phyloP scores from a whole-genome alignment of 495 filamentous ascomycete genomes.

The Corynascus novoguineensis region DNA sequence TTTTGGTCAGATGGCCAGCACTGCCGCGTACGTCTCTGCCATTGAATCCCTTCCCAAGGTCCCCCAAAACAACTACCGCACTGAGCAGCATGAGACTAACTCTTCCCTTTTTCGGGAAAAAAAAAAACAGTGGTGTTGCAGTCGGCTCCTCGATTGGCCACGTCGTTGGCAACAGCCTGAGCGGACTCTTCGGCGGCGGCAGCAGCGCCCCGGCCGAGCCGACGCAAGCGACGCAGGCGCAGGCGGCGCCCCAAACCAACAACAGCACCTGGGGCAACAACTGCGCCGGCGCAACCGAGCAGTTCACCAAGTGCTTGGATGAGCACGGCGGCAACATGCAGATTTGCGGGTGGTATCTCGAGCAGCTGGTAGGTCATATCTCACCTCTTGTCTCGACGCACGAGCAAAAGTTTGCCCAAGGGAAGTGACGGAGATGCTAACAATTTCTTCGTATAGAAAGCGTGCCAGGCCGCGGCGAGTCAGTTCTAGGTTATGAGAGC shows the following conservation, averaged over 20 bases:
- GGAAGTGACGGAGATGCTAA: slow-evolving; percentile 10
- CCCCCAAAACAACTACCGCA: slow-evolving; percentile 3
- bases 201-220: slow-evolving; percentile 56
- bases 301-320: slow-evolving; percentile 93
- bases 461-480: slow-evolving; percentile 84
- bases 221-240: slow-evolving; percentile 34
- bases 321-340: slow-evolving; percentile 88
- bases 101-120: neutral
- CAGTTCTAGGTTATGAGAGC: slow-evolving; percentile 58
- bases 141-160: slow-evolving; percentile 93
- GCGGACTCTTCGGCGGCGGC: slow-evolving; percentile 68
- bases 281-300: slow-evolving; percentile 73
- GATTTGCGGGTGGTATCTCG: slow-evolving; percentile 96
- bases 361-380: slow-evolving; percentile 58
- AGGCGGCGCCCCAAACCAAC: slow-evolving; percentile 35
- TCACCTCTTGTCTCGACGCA: neutral
- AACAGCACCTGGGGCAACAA: slow-evolving; percentile 55
- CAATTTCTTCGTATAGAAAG: slow-evolving; percentile 53
- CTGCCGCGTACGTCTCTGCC: slow-evolving; percentile 69
- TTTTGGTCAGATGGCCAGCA: slow-evolving; percentile 81
- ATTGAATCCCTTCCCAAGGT: slow-evolving; percentile 8
- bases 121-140: slow-evolving; percentile 73
- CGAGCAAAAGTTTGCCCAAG: neutral
- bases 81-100: neutral
- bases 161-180: slow-evolving; percentile 87